phyloP scores from a whole-genome alignment of 1,139 yeast genomes.

The Dujonia santamariae region DNA sequence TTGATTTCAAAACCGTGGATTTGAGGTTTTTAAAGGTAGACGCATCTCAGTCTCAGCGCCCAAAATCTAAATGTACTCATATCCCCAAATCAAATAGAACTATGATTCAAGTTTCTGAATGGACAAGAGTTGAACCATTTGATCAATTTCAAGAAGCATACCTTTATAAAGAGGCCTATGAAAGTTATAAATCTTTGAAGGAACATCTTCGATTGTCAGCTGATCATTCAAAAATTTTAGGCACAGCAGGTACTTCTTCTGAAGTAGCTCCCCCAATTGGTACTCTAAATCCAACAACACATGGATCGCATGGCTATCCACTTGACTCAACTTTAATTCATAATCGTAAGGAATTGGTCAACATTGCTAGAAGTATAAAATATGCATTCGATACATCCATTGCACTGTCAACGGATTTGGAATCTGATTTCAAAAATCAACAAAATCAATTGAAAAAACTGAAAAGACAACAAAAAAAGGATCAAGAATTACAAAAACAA shows the following conservation, averaged over 20 bases:
- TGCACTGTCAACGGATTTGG: background rate
- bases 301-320: background rate
- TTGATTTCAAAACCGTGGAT: conserved; percentile 37
- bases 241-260: background rate
- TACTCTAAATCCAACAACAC: no score
- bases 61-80: background rate
- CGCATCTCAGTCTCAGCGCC: background rate
- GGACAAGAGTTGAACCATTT: conserved; percentile 41
- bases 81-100: background rate
- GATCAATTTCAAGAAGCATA: conserved; percentile 27
- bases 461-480: background rate
- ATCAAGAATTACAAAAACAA: background rate
- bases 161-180: conserved; percentile 14
- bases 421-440: background rate
- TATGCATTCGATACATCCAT: background rate
- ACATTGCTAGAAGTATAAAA: conserved; percentile 1
- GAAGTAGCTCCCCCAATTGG: background rate
- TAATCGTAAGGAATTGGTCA: background rate
- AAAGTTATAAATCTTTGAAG: conserved; percentile 5
- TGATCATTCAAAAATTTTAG: background rate
- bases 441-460: background rate
- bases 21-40: conserved; percentile 25
- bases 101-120: conserved; percentile 30
- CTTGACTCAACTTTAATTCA: no score
- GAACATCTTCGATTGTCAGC: conserved; percentile 1